Evolutionary conservation across 331 rosid genomes (phyloP), one percentile per base, ranked within the genome.

Genomic region (Cydonia oblonga): DNA sequence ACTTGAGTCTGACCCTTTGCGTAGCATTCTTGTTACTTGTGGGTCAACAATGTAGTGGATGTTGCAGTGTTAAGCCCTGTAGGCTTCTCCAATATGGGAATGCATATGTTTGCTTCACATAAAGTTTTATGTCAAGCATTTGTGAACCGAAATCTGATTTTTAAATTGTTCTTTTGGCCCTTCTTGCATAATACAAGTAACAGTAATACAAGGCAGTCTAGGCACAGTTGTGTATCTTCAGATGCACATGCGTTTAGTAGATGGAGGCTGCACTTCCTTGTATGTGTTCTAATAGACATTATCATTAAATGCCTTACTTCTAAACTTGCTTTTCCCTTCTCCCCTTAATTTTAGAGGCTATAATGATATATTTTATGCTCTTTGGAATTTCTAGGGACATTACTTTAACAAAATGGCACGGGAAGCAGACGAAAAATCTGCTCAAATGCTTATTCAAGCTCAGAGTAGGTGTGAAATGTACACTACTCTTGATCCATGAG

Each of bases 371-470:
- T 24, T 60, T 12, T 65, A 18, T 60, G 9, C 29, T 68, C 60
- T 22, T 46, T 58, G 74, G 46, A 22, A 67, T 8, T 14, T 73
- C 38, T 64, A 80, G 87, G 84, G 84, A 26, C 78, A 69, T 35
- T 69, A 76, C 32, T 73, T 58, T 59, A 54, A 66, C 64, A 65
- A 35, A 65, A 80, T 14, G 73, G 87, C 87, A 62, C 60, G 68
- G 57, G 87, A 83, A 74, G 84, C 80, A 25, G 75, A 83, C 20
- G 84, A 80, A 51, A 76, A 66, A 69, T 73, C 84, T 44, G 60
- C 78, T 19, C 69, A 83, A 38, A 76, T 62, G 75, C 59, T 83
- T 38, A 62, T 79, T 24, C 69, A 72, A 70, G 44, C 49, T 59
- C 12, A 75, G 72, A 59, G 80, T 73, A 15, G 66, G 80, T 79